phyloP scores from a whole-genome alignment of 2,329 filamentous ascomycete species.

The Aspergillus sp. region DNA sequence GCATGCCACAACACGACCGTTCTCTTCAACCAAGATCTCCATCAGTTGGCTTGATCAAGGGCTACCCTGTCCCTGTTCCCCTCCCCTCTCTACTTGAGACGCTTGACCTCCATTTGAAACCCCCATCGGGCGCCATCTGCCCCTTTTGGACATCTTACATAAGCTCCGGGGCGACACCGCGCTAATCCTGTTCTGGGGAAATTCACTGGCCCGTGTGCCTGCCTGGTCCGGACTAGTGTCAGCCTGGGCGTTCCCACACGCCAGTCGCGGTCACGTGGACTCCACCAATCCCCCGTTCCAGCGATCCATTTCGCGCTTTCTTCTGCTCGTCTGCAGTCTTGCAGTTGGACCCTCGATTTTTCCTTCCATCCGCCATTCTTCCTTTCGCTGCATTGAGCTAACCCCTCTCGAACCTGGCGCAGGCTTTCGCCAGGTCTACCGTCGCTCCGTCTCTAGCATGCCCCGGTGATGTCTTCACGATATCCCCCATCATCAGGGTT shows the following conservation, averaged over 20 bases:
- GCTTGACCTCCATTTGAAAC: background rate
- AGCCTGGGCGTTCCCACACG: conserved; percentile 19
- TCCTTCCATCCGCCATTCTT: background rate
- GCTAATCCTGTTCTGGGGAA: conserved; percentile 6
- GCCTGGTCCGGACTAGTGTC: conserved; percentile 13
- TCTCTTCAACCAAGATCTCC: too few relatives aligned
- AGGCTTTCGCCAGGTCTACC: conserved; percentile 19
- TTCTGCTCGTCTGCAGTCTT: background rate
- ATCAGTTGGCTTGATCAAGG: too few relatives aligned
- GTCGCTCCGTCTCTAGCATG: conserved; percentile 32
- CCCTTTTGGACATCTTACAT: background rate
- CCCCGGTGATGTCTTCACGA: conserved; percentile 55
- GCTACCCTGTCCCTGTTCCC: background rate
- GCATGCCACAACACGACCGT: too few relatives aligned
- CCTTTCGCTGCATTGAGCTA: background rate
- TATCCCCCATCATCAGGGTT: conserved; percentile 64
- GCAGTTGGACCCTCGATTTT: background rate
- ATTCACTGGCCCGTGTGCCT: background rate
- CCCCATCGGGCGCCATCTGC: background rate
- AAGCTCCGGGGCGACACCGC: background rate
- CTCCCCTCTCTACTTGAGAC: background rate
- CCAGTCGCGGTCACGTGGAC: conserved; percentile 27
- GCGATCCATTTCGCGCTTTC: conserved; percentile 5
- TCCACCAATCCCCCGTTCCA: conserved; percentile 10
- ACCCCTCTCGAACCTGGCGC: conserved; percentile 44